A percentile compares a stretch with the other conserved stretches of the same genome.
These are phyloP conservation scores for Breviolum minutum DNA, from an alignment of 73 alveolate genomes.

Conservation along the genomic window DNA sequence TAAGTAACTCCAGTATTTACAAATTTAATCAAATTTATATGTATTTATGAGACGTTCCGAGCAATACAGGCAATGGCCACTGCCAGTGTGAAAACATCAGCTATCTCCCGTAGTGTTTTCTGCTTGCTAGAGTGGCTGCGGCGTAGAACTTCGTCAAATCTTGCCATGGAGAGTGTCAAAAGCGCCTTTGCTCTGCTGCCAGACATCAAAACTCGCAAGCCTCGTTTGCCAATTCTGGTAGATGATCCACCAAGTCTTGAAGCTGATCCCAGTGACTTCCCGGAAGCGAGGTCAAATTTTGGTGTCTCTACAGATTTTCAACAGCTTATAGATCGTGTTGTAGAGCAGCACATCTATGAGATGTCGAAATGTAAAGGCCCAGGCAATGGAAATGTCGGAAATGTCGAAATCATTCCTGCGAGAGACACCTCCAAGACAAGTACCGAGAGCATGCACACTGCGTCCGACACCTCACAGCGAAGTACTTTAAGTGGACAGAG, in stretches of 20 bases:
- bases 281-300: too few species aligned
- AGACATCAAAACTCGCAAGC: not conserved
- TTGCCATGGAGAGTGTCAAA: not conserved
- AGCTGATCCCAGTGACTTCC: not conserved
- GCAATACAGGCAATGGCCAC: too few species aligned
- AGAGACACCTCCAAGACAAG: not conserved
- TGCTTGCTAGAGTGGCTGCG: too few species aligned
- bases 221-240: not conserved
- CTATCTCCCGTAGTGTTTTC: too few species aligned
- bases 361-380: not conserved
- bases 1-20: too few species aligned
- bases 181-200: conserved; percentile 39
- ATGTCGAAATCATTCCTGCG: too few species aligned
- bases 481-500: not conserved
- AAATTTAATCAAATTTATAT: too few species aligned
- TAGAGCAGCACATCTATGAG: not conserved
- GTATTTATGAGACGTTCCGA: too few species aligned
- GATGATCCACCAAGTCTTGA: not conserved
- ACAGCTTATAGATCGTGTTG: not conserved
- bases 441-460: not conserved
- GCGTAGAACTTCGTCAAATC: too few species aligned
- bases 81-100: too few species aligned
- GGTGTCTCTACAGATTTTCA: not conserved
- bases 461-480: too few species aligned
- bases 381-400: not conserved